phyloP scores from a whole-genome alignment of 176 grass and related monocot species.

The Chloris gayana region DNA sequence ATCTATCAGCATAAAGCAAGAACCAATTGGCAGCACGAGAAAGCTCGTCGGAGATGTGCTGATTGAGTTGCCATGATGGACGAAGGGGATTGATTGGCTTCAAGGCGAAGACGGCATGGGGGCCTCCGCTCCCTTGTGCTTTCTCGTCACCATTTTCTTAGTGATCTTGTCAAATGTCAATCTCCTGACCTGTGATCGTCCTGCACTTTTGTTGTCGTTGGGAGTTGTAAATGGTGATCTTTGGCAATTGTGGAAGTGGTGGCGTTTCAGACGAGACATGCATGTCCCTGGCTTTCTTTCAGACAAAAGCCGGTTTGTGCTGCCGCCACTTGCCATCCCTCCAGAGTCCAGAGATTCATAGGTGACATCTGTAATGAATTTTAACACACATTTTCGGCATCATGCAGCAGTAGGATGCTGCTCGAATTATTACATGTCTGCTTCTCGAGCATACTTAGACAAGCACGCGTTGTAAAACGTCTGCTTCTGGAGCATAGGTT shows the following conservation, averaged over 20 bases:
- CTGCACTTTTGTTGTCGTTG: neutral
- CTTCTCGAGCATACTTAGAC: neutral
- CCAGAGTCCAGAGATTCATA: constrained; percentile 13
- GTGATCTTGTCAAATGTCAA: constrained; percentile 48
- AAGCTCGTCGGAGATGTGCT: neutral
- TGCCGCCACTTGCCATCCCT: constrained; percentile 37
- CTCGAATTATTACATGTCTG: neutral
- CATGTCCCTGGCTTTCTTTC: constrained; percentile 27
- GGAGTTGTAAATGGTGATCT: constrained; percentile 19
- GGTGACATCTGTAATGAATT: constrained; percentile 31
- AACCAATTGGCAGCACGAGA: neutral
- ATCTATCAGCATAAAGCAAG: neutral
- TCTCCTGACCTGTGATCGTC: constrained; percentile 20
- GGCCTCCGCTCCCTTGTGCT: neutral
- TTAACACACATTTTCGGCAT: neutral
- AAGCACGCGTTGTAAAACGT: neutral
- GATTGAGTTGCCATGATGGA: constrained; percentile 30
- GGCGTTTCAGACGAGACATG: constrained; percentile 49
- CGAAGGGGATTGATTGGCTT: constrained; percentile 34
- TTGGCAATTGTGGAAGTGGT: constrained; percentile 36
- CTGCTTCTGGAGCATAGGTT: neutral
- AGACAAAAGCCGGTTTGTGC: constrained; percentile 11
- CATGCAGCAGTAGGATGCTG: neutral
- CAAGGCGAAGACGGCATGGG: neutral
- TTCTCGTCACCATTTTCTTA: constrained; percentile 14